These are phyloP conservation scores for Calocybe indica DNA, from an alignment of 768 basidiomycete genomes.

Conservation along the genomic window DNA sequence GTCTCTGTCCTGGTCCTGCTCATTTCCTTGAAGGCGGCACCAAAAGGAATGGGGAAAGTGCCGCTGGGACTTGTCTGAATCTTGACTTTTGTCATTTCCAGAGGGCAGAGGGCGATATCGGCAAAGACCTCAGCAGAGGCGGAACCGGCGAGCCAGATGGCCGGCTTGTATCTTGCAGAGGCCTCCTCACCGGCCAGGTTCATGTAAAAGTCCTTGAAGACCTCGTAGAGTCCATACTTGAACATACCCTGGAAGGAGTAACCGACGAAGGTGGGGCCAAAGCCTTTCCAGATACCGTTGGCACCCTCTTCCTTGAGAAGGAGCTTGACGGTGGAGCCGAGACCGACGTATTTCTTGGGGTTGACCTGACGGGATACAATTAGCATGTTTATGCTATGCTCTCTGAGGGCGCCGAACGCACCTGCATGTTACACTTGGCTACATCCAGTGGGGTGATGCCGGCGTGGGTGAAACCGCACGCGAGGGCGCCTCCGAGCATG, in stretches of 20 bases:
- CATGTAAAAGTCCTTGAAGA: slow-evolving; percentile 92
- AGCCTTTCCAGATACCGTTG: slow-evolving; percentile 88
- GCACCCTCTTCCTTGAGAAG: slow-evolving; percentile 79
- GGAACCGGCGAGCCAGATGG: slow-evolving; percentile 91
- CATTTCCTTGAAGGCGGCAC: slow-evolving; percentile 70
- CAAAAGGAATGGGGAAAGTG: slow-evolving; percentile 74
- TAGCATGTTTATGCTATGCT: neutral
- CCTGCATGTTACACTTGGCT: slow-evolving; percentile 92
- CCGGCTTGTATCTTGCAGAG: slow-evolving; percentile 74
- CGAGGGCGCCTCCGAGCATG: slow-evolving; percentile 83
- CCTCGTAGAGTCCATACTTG: slow-evolving; percentile 97
- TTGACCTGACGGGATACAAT: slow-evolving; percentile 46
- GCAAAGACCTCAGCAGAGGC: slow-evolving; percentile 95
- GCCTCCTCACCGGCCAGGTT: slow-evolving; percentile 85
- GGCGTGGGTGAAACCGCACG: slow-evolving; percentile 85
- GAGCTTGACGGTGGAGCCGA: slow-evolving; percentile 50
- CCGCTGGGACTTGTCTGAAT: slow-evolving; percentile 75
- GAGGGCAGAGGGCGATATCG: slow-evolving; percentile 91
- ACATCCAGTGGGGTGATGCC: slow-evolving; percentile 86
- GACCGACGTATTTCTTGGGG: slow-evolving; percentile 70
- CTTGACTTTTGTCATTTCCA: slow-evolving; percentile 93
- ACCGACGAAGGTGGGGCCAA: slow-evolving; percentile 89
- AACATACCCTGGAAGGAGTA: slow-evolving; percentile 96
- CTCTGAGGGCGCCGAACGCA: slow-evolving; percentile 18
- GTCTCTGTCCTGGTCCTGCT: slow-evolving; percentile 58